These are phyloP conservation scores for Apiotrichum mycotoxinovorans DNA, from an alignment of 1,284 basidiomycete species.

Conservation along the genomic window DNA sequence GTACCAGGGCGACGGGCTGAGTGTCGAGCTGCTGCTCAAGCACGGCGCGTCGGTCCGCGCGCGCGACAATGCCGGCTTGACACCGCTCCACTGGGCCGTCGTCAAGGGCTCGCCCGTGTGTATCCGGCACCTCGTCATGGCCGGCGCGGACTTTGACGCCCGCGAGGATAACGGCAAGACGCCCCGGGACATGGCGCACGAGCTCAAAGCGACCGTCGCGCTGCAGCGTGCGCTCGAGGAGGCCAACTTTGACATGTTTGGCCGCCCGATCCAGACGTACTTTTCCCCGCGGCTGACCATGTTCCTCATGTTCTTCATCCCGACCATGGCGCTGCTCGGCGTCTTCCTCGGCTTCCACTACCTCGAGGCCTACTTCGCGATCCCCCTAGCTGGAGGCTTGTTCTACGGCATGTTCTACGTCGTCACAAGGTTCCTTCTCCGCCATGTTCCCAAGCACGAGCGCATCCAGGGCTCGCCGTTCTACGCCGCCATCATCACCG, in stretches of 20 bases:
- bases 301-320: slow-evolving; percentile 74
- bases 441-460: slow-evolving; percentile 34
- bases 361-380: slow-evolving; percentile 83
- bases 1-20: slow-evolving; percentile 89
- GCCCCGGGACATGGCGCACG: slow-evolving; percentile 87
- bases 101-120: slow-evolving; percentile 84
- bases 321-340: slow-evolving; percentile 71
- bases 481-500: slow-evolving; percentile 84
- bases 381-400: slow-evolving; percentile 74
- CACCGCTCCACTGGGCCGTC: slow-evolving; percentile 98
- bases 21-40: slow-evolving; percentile 82
- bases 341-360: slow-evolving; percentile 78
- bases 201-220: slow-evolving; percentile 82
- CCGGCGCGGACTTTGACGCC: slow-evolving; percentile 74
- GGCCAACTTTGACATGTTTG: slow-evolving; percentile 50
- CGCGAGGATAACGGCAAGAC: slow-evolving; percentile 84
- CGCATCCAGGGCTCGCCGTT: slow-evolving; percentile 62
- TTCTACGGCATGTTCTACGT: slow-evolving; percentile 93
- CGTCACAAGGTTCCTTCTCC: slow-evolving; percentile 28
- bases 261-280: slow-evolving; percentile 35
- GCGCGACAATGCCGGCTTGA: slow-evolving; percentile 75
- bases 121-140: slow-evolving; percentile 77
- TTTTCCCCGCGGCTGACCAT: slow-evolving; percentile 66
- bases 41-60: slow-evolving; percentile 77
- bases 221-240: slow-evolving; percentile 85